Base-by-base conservation (phyloP, 148 eudicot genomes). In the Rhododendron griersonianum region DNA sequence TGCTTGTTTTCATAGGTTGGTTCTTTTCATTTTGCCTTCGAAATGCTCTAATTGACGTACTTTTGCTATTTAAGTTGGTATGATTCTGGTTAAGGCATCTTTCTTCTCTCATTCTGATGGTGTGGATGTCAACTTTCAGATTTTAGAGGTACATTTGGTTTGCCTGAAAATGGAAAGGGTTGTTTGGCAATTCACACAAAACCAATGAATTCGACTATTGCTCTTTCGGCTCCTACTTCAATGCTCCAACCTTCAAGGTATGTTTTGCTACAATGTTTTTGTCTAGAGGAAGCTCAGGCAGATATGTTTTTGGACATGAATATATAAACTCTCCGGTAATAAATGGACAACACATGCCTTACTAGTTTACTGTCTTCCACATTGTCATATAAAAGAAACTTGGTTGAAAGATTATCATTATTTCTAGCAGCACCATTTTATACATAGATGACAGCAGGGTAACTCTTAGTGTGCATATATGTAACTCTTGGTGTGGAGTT, bases 201-300 rank as follows among this genome's bases (percentile, higher is more conserved):
- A 83, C 28, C 88, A 77, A 55, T 84, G 87, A 84, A 77, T 78
- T 86, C 89, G 50, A 59, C 88, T 88, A 87, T 83, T 87, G 84
- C 86, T 86, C 82, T 89, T n/a, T 83, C 87, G 5, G 82, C 83
- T 57, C 85, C 83, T 25, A 33, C 83, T 71, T 51, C 85, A 65
- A 50, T 75, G 44, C 81, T 75, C 85, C 92, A 81, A 67, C 75
- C 85, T 80, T 89, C 94, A 76, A 92, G 96, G 98, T 95, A 88
- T 80, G 77, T 45, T 77, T 74, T 63, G 1, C 84, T 25, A 14
- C 78, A 21, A 4, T 7, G 39, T n/a, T 2, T 3, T 85, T 45
- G 65, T 11, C 33, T 85, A 33, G 63, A 57, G 82, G 48, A 51
- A 16, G 74, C 74, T 53, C 21, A 13, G 50, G 28, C 47, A 77